Evolutionary conservation across 202 grass and related monocot species (phyloP).

Genomic region (Elaeis oleifera): DNA sequence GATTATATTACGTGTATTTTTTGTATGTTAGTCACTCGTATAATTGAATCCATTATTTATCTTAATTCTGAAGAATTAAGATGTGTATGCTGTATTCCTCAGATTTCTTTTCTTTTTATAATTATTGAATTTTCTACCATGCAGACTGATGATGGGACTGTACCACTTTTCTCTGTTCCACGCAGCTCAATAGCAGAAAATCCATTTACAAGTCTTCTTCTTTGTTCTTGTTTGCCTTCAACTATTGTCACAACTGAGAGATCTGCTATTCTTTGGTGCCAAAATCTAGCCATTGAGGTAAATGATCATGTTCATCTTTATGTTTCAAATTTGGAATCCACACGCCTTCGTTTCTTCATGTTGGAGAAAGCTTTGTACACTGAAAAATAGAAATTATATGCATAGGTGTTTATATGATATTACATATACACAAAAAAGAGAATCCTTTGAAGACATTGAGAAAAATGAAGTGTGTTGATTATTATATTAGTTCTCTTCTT

Average conservation of each 20-base stretch:
- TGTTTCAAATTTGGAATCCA: slow-evolving; percentile 16
- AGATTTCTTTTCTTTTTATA: background rate
- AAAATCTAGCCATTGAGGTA: slow-evolving; percentile 89
- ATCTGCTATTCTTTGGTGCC: slow-evolving; percentile 53
- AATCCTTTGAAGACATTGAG: no score
- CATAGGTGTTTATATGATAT: no score
- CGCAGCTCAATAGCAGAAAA: slow-evolving; percentile 84
- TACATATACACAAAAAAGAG: no score
- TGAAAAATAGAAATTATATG: no score
- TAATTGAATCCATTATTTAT: no score
- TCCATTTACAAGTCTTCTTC: slow-evolving; percentile 92
- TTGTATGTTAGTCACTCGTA: no score
- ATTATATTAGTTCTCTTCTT: no score
- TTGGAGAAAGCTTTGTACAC: background rate
- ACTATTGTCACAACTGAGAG: slow-evolving; percentile 35
- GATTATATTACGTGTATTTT: no score
- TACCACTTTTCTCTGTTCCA: slow-evolving; percentile 74
- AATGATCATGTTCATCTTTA: slow-evolving; percentile 5
- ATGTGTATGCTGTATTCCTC: no score
- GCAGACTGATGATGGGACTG: slow-evolving; percentile 80
- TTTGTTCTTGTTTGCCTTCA: slow-evolving; percentile 62
- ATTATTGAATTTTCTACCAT: slow-evolving; percentile 18
- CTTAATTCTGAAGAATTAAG: no score
- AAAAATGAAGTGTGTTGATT: no score
- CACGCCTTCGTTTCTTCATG: background rate